Conservation (phyloP, 1,139 yeast species). For the Geotrichum carabidarum region DNA sequence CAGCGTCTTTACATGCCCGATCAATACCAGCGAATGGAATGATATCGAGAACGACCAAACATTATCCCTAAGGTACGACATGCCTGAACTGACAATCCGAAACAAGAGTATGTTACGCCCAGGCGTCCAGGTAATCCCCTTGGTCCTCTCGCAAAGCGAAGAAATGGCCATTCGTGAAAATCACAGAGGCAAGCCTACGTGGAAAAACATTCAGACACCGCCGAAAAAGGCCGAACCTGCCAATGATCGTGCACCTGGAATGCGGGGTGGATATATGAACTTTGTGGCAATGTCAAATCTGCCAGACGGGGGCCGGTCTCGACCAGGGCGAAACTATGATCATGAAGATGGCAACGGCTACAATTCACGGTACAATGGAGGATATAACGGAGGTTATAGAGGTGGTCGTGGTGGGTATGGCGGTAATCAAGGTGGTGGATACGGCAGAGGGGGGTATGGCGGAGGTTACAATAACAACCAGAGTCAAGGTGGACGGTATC, state of each 20-base stretch:
- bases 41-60: conserved; percentile 55
- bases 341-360: conserved; percentile 5
- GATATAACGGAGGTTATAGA: conserved; percentile 18
- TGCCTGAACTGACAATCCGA: conserved; percentile 41
- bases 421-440: conserved; percentile 27
- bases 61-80: conserved; percentile 53
- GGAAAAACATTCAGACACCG: conserved; percentile 29
- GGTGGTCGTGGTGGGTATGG: conserved; percentile 16
- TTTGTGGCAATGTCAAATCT: conserved; percentile 43
- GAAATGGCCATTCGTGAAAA: conserved; percentile 14
- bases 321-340: conserved; percentile 1
- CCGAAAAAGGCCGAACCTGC: conserved; percentile 37
- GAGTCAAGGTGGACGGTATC: conserved; percentile 11
- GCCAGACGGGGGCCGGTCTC: conserved; percentile 20
- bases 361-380: conserved; percentile 8
- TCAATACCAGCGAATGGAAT: conserved; percentile 48
- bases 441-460: conserved; percentile 21
- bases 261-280: conserved; percentile 38
- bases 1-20: conserved; percentile 54
- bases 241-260: conserved; percentile 28
- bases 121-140: conserved; percentile 63
- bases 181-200: conserved; percentile 29
- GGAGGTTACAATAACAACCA: conserved; percentile 20
- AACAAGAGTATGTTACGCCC: conserved; percentile 77
- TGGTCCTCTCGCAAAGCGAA: conserved; percentile 46